phyloP scores from a whole-genome alignment of 1,284 basidiomycete species.

The Apiotrichum akiyoshidainum region DNA sequence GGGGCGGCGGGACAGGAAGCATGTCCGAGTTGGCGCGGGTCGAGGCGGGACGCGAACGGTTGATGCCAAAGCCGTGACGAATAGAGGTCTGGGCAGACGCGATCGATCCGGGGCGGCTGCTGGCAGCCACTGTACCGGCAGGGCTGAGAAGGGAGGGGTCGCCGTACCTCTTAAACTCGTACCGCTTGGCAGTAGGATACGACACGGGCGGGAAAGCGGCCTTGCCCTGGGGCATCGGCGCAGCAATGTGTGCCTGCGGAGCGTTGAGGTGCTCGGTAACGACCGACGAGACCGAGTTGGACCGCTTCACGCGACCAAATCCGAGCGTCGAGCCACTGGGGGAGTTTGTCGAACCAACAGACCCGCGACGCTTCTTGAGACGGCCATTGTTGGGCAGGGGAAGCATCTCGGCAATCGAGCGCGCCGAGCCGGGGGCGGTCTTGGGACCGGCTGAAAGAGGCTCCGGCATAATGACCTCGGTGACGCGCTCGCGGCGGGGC shows the following conservation, averaged over 20 bases:
- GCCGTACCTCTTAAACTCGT: slow-evolving; percentile 46
- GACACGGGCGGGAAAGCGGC: slow-evolving; percentile 43
- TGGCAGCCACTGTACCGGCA: slow-evolving; percentile 3
- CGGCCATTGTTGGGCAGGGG: neutral
- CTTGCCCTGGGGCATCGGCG: slow-evolving; percentile 36
- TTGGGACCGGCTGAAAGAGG: slow-evolving; percentile 32
- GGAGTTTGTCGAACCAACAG: slow-evolving; percentile 39
- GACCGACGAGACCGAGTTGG: slow-evolving; percentile 27
- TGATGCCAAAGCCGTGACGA: slow-evolving; percentile 7
- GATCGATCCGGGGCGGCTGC: slow-evolving; percentile 45
- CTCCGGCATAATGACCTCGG: slow-evolving; percentile 51
- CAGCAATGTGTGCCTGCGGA: slow-evolving; percentile 16
- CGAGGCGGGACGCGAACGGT: slow-evolving; percentile 7
- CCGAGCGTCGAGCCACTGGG: slow-evolving; percentile 27
- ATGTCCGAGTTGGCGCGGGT: slow-evolving; percentile 8
- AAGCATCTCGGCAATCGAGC: neutral
- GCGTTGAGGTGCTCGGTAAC: slow-evolving; percentile 9
- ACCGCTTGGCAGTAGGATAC: slow-evolving; percentile 49
- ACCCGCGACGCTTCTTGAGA: slow-evolving; percentile 31
- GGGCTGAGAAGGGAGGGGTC: slow-evolving; percentile 16
- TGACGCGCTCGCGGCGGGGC: slow-evolving; percentile 41
- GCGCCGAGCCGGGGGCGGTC: neutral
- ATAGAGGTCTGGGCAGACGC: slow-evolving; percentile 38
- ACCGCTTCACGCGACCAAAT: slow-evolving; percentile 32
- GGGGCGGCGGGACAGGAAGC: slow-evolving; percentile 29